Evolutionary conservation across 129 eudicot genomes (phyloP), one percentile per base, ranked within the genome.

Genomic region (Ambrosia trifida): DNA sequence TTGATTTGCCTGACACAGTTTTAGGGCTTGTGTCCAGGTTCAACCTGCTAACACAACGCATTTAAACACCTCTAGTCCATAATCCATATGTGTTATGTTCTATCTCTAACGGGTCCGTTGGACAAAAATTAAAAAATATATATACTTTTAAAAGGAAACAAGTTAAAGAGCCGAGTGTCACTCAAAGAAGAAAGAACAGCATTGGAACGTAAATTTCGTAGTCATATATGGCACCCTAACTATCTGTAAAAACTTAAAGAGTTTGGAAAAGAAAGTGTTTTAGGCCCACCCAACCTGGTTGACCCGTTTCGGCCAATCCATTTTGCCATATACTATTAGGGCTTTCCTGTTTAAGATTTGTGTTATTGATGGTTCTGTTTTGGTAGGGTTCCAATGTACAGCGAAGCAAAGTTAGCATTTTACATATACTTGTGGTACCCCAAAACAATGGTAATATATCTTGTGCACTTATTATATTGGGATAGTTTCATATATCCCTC

Each of bases 361-460:
- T 38, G 68, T 76, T 76, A 5, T 45, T 67, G 41, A 1, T 44
- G 18, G 46, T 59, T 74, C 11, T 74, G 50, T 54, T 79, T 68
- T 56, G 85, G 76, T 74, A 93, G 98, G 98, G 86, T 92, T 71
- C 96, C 98, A n/a, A 86, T 92, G 98, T 89, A 89, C 78, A 85
- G 96, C 78, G 98, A 92, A 87, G 98, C 98, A 45, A 92, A 92
- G 74, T 63, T 92, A 80, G 96, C 96, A 61, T 89, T 92, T 79
- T 79, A 83, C 67, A 85, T 92, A 77, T 92, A 84, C 80, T 72
- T 92, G 82, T 92, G 98, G 98, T 87, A 47, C 83, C 98, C 96
- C 51, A 89, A 85, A 82, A 92, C 98, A 44, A 85, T 81, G 96
- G 98, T 92, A 62, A 63, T 45, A 41, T 50, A 38, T 54, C 3